Evolutionary conservation across 805 yeast species (phyloP).

Genomic region (Hanseniaspora vineae): DNA sequence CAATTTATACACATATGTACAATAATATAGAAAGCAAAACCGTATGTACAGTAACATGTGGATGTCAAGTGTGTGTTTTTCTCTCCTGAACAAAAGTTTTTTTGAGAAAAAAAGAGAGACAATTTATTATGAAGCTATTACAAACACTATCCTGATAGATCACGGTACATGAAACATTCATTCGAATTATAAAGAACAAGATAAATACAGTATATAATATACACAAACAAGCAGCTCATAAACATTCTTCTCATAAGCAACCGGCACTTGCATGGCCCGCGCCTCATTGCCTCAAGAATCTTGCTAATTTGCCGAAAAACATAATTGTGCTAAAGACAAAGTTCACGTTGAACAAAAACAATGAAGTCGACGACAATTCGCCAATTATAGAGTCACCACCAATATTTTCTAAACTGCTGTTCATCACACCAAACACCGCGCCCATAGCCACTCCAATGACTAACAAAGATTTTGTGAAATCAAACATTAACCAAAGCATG

Average conservation of each 20-base stretch:
- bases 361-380: background rate
- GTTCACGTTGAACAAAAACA: constrained; percentile 5
- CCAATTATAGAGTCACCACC: background rate
- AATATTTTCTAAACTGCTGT: background rate
- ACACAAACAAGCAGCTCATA: no score
- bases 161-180: background rate
- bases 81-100: no score
- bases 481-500: constrained; percentile 53
- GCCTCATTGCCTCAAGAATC: constrained; percentile 26
- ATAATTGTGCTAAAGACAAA: constrained; percentile 37
- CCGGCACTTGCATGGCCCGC: background rate
- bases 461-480: constrained; percentile 44
- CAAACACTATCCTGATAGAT: background rate
- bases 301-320: constrained; percentile 58
- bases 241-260: no score
- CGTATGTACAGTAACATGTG: no score
- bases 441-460: constrained; percentile 23
- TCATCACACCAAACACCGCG: constrained; percentile 5
- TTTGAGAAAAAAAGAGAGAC: no score
- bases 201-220: background rate
- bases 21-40: no score
- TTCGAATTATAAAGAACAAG: background rate
- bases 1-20: no score
- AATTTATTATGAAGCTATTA: no score
- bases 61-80: no score